A percentile compares a stretch with the other conserved stretches of the same genome.
These are phyloP conservation scores for Cystofilobasidium ferigula DNA, from an alignment of 768 basidiomycete genomes.

Conservation along the genomic window DNA sequence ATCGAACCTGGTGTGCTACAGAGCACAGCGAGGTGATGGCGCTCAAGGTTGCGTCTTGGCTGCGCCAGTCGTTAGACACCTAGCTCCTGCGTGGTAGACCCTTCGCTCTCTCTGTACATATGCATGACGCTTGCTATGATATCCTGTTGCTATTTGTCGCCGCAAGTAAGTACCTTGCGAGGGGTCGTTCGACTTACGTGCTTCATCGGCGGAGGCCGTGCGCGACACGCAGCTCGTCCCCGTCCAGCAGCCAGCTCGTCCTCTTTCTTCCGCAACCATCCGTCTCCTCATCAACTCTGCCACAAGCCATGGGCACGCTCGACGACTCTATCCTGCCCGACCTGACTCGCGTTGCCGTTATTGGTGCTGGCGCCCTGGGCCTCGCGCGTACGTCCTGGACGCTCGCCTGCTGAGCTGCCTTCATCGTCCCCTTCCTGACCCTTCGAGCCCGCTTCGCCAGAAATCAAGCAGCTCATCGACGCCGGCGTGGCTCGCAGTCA, in stretches of 20 bases:
- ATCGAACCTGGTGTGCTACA: not conserved
- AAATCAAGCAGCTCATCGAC: conserved; percentile 11
- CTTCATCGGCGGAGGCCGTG: no score
- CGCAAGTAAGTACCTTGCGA: no score
- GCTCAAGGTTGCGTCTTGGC: not conserved
- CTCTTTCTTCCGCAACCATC: not conserved
- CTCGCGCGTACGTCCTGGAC: conserved; percentile 2
- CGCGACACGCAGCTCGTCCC: no score
- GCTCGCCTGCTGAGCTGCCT: not conserved
- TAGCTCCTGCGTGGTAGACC: not conserved
- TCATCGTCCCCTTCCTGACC: not conserved
- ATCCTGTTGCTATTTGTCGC: no score
- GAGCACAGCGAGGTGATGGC: not conserved
- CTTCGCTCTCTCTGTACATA: not conserved
- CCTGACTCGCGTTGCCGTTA: conserved; percentile 11
- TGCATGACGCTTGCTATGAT: no score
- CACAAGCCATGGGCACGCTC: not conserved
- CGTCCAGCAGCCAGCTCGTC: no score
- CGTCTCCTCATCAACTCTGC: not conserved
- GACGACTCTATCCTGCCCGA: conserved; percentile 4
- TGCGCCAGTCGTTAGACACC: not conserved
- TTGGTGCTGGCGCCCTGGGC: conserved; percentile 16
- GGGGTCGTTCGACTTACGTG: no score
- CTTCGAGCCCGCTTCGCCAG: not conserved
- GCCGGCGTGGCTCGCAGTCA: conserved; percentile 3